Conservation (phyloP, 2,329 filamentous ascomycete species). For the Calonectria naviculata region DNA sequence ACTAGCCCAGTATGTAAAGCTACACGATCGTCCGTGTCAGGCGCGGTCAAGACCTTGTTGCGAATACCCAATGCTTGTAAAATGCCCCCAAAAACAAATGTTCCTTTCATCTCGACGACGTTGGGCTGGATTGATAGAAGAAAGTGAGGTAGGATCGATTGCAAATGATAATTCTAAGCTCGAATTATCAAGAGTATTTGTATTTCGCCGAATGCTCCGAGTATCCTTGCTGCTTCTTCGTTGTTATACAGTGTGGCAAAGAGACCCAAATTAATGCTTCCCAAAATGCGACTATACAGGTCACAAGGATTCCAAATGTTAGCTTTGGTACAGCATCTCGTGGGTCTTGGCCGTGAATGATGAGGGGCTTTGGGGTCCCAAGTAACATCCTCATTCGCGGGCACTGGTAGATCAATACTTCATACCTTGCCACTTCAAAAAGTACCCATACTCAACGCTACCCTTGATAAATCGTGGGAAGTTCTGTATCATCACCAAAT, state of each 20-base stretch:
- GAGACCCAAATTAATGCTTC: neutral
- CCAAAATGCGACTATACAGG: neutral
- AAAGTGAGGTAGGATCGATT: neutral
- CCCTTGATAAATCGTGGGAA: no score
- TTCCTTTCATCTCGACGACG: neutral
- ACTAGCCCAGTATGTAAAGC: neutral
- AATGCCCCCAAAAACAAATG: neutral
- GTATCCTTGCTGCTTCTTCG: neutral
- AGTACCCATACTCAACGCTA: no score
- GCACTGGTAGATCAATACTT: no score
- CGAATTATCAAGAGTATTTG: neutral
- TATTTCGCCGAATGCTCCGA: neutral
- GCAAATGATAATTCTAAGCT: neutral
- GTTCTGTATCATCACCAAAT: no score
- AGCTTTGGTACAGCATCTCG: no score
- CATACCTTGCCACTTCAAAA: no score
- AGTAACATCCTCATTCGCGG: no score
- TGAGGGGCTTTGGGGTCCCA: no score
- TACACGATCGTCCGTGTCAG: neutral
- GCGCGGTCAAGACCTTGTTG: neutral
- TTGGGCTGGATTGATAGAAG: no score
- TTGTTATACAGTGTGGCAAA: neutral
- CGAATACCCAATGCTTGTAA: neutral
- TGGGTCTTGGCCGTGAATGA: no score
- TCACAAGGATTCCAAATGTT: no score